Evolutionary conservation across 495 filamentous ascomycete genomes (phyloP).

Genomic region (Penicillium lividum): DNA sequence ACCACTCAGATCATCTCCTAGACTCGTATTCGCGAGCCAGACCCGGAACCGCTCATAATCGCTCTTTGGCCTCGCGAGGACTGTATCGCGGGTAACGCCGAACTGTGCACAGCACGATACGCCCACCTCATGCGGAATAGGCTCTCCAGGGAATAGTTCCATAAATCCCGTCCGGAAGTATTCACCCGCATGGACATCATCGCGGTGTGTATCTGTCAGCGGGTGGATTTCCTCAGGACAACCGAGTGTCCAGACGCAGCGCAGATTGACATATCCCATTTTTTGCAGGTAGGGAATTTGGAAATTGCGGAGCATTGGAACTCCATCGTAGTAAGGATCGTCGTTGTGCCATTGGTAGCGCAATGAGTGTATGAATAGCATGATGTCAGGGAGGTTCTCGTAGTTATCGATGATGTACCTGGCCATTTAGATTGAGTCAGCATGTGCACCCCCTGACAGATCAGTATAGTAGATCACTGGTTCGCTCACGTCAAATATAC

Average conservation of each 20-base stretch:
- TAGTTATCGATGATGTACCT: slow-evolving; percentile 69
- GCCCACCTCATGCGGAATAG: slow-evolving; percentile 52
- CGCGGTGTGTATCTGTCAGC: slow-evolving; percentile 40
- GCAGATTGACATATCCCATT: slow-evolving; percentile 65
- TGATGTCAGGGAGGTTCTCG: slow-evolving; percentile 56
- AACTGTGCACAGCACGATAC: slow-evolving; percentile 74
- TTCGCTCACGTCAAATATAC: slow-evolving; percentile 57
- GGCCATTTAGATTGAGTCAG: neutral
- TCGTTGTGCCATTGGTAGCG: slow-evolving; percentile 68
- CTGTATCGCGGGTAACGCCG: slow-evolving; percentile 58
- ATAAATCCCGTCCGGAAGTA: slow-evolving; percentile 55
- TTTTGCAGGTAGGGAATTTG: slow-evolving; percentile 55
- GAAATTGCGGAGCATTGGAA: slow-evolving; percentile 53
- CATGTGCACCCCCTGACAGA: neutral
- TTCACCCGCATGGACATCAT: slow-evolving; percentile 48
- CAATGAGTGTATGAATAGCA: slow-evolving; percentile 62
- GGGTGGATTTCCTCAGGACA: slow-evolving; percentile 62
- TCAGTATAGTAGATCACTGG: neutral
- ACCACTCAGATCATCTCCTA: slow-evolving; percentile 61
- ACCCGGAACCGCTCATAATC: slow-evolving; percentile 59
- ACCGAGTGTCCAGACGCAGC: slow-evolving; percentile 62
- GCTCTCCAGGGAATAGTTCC: slow-evolving; percentile 53
- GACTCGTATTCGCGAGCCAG: slow-evolving; percentile 59
- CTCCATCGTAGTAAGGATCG: slow-evolving; percentile 50
- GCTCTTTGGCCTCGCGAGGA: slow-evolving; percentile 46